Base-by-base conservation (phyloP, 805 yeast species). In the Spathaspora hagerdaliae region DNA sequence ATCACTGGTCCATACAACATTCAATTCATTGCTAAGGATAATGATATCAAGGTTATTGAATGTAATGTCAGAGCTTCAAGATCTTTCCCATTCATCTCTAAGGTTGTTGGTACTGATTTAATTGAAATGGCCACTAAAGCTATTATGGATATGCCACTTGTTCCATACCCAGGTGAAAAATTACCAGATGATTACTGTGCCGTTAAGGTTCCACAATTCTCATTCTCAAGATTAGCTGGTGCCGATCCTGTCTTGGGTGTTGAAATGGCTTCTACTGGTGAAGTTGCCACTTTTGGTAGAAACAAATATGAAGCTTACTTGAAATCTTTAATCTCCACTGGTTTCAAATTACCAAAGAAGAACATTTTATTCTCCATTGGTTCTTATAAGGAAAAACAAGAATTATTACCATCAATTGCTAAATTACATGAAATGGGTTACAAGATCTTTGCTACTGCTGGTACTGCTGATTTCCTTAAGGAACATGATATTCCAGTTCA, bases 11-110 rank as follows among this genome's bases (percentile, higher is more conserved):
- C 99, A 43, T 92, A 82, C 75, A 92, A 92, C 73, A 92, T 92
- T 65, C 99, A 92, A 73, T 87, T 92, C 67, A 94, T 92, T 65
- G 96, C 97, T 50, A 87, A 90, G 73, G 90, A 91, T 68, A 87
- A 88, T 58, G 96, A 89, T 58, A 89, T 92, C 68, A 94, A 94
- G 81, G 99, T 92, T 44, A 92, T 92, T 63, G 99, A 92, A 74
- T 92, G 99, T 79, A 92, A 92, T 63, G 96, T 92, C 47, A 87
- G 99, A 73, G 99, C 99, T 33, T 92, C 98, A n/a, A 87, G 99
- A 68, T 92, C 98, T 13, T 91, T 89, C 88, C 99, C 99, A 70
- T 92, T 94, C 73, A 89, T 91, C 55, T 92, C 98, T 43, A 92
- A 92, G 82, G 97, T 90, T 59, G 90, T 90, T 53, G 97, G 97